Evolutionary conservation across 1,284 basidiomycete genomes (phyloP).

Genomic region (Pisolithus thermaeus): DNA sequence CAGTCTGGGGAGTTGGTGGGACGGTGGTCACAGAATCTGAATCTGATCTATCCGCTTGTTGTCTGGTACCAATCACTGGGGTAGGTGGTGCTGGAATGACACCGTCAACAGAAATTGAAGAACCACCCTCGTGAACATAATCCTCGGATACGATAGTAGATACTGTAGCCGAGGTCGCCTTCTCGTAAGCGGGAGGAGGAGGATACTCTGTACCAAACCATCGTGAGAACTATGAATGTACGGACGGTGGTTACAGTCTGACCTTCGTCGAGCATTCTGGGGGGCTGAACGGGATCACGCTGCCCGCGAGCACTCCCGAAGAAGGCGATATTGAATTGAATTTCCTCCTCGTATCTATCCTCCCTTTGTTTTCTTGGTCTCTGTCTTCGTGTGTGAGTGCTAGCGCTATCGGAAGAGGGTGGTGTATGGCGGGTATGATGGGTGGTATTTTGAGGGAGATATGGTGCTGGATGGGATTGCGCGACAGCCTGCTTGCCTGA

Average conservation of each 20-base stretch:
- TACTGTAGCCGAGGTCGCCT: slow-evolving; percentile 21
- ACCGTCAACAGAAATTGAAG: slow-evolving; percentile 15
- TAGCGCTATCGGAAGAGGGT: slow-evolving; percentile 47
- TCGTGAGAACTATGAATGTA: not conserved
- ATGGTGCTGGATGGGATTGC: slow-evolving; percentile 37
- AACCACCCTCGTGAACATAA: slow-evolving; percentile 25
- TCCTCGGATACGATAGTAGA: slow-evolving; percentile 27
- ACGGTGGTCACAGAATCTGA: slow-evolving; percentile 17
- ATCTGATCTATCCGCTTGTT: slow-evolving; percentile 13
- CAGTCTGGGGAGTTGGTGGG: slow-evolving; percentile 17
- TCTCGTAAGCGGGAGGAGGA: slow-evolving; percentile 27
- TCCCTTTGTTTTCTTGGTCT: slow-evolving; percentile 31
- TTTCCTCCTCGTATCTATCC: slow-evolving; percentile 32
- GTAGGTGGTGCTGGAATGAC: slow-evolving; percentile 24
- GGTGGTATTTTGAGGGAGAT: slow-evolving; percentile 49
- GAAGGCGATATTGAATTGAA: slow-evolving; percentile 30
- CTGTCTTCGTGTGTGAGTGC: slow-evolving; percentile 42
- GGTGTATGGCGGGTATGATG: slow-evolving; percentile 50
- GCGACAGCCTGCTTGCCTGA: slow-evolving; percentile 29
- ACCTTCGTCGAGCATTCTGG: slow-evolving; percentile 27
- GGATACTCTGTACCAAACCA: slow-evolving; percentile 21
- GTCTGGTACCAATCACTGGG: slow-evolving; percentile 10
- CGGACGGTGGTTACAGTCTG: slow-evolving; percentile 7
- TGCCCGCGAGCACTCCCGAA: slow-evolving; percentile 20
- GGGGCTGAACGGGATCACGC: slow-evolving; percentile 23